These are phyloP conservation scores for Orbilia javanica DNA, from an alignment of 2,329 filamentous ascomycete genomes.

Conservation along the genomic window DNA sequence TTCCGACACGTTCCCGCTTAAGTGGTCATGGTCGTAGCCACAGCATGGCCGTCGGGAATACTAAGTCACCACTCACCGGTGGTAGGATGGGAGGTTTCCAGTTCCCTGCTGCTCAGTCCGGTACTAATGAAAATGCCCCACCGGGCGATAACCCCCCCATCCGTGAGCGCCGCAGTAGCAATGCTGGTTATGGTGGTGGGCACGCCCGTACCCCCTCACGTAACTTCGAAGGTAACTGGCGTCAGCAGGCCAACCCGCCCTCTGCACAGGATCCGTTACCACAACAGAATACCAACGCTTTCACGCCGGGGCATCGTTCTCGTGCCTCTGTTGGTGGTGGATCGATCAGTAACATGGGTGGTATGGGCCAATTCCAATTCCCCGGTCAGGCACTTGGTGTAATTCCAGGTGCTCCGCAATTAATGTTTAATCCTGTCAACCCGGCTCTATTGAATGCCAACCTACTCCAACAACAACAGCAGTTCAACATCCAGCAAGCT, in stretches of 20 bases:
- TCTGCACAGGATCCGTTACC: constrained; percentile 64
- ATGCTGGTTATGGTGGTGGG: constrained; percentile 68
- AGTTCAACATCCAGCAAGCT: constrained; percentile 91
- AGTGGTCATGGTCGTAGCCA: constrained; percentile 81
- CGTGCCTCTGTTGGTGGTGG: constrained; percentile 83
- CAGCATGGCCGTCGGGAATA: constrained; percentile 81
- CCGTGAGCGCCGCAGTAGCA: constrained; percentile 82
- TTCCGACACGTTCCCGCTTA: constrained; percentile 70
- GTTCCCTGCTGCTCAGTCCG: constrained; percentile 71
- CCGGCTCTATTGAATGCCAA: constrained; percentile 75
- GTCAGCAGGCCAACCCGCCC: constrained; percentile 73
- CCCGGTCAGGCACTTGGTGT: constrained; percentile 87
- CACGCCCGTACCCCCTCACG: constrained; percentile 86
- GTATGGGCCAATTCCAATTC: constrained; percentile 89
- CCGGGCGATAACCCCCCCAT: constrained; percentile 67
- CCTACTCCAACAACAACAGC: constrained; percentile 70
- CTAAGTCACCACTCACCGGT: constrained; percentile 69
- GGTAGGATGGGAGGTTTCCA: constrained; percentile 78
- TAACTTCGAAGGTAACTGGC: constrained; percentile 99
- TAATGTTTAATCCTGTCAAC: constrained; percentile 65
- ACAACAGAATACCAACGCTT: constrained; percentile 75
- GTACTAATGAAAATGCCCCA: constrained; percentile 70
- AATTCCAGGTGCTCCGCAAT: constrained; percentile 75
- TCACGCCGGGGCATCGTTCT: constrained; percentile 91
- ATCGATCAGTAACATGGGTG: constrained; percentile 83